Base-by-base conservation (phyloP, 352 stramenopile genomes). In the Pythium utonaiense region DNA sequence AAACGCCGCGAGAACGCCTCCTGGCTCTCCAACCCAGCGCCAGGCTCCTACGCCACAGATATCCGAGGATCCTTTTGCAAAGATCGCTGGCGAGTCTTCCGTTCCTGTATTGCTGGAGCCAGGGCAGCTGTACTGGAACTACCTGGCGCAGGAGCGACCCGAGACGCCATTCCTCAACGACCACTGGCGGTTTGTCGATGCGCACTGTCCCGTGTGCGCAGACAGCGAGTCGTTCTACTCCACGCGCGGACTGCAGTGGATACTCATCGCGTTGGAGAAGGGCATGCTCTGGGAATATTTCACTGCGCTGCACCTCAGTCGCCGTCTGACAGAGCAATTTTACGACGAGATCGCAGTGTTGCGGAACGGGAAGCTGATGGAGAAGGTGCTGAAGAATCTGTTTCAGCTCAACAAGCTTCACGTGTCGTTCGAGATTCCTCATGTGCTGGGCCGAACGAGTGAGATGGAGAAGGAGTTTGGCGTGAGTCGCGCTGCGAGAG, bases 191-290 rank as follows among this genome's bases (percentile, higher is more conserved):
- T 92, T 86, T 65, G 69, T 92, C 19, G 69, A 64, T 13, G 70
- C 61, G 17, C 61, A 74, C 44, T 90, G 80, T 40, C 80, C 80
- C 27, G 51, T 59, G 30, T 89, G 80, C 48, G 69, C 45, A 13
- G 61, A 76, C 22, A 88, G 60, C 40, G 79, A 89, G 21, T 78
- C 73, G 21, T 87, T 88, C 56, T 74, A 80, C 57, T 89, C 78
- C 31, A 86, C 80, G 12, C 80, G 83, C 30, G 83, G 83, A 21
- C 60, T 91, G 24, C 83, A 93, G 57, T 93, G 83, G 83, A 50
- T 93, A 7, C 41, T 93, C 14, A 53, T 73, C 12, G 83, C 81
- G n/a, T 53, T 93, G 10, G 81, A 86, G 34, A 83, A 77, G 44
- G 71, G 80, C 16, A 64, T 61, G 19, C 48, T 93, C 13, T 80